Conservation (phyloP, 352 stramenopile species). For the Pythium sp. region DNA sequence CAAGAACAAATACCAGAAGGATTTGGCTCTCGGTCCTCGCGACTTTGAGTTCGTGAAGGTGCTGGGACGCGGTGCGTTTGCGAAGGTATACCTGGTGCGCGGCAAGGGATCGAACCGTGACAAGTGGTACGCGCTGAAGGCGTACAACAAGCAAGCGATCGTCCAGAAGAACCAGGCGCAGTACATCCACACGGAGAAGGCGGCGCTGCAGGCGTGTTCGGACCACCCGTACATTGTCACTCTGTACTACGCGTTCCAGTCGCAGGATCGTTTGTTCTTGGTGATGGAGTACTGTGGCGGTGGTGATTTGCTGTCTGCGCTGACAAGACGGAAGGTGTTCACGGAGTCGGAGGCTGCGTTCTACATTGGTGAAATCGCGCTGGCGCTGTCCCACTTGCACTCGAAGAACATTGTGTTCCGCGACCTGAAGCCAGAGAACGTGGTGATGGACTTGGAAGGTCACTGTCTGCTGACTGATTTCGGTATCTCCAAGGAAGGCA, state of each 20-base stretch:
- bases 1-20: conserved; percentile 90
- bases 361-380: conserved; percentile 83
- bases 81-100: conserved; percentile 83
- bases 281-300: conserved; percentile 88
- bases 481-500: conserved; percentile 85
- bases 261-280: conserved; percentile 75
- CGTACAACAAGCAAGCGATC: conserved; percentile 88
- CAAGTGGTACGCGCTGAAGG: conserved; percentile 85
- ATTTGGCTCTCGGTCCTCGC: conserved; percentile 71
- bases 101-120: conserved; percentile 84
- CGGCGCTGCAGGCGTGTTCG: conserved; percentile 73
- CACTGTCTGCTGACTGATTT: conserved; percentile 84
- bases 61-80: conserved; percentile 75
- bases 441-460: conserved; percentile 84
- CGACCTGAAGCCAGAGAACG: conserved; percentile 85
- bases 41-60: conserved; percentile 89
- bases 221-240: conserved; percentile 88
- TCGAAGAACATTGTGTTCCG: conserved; percentile 88
- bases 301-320: conserved; percentile 69
- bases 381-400: conserved; percentile 80
- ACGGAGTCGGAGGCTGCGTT: conserved; percentile 76
- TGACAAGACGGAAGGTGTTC: conserved; percentile 80
- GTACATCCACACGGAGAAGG: conserved; percentile 87
- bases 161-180: conserved; percentile 88
- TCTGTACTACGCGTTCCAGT: conserved; percentile 85